These are phyloP conservation scores for Trametes maxima DNA, from an alignment of 768 basidiomycete species.

Conservation along the genomic window DNA sequence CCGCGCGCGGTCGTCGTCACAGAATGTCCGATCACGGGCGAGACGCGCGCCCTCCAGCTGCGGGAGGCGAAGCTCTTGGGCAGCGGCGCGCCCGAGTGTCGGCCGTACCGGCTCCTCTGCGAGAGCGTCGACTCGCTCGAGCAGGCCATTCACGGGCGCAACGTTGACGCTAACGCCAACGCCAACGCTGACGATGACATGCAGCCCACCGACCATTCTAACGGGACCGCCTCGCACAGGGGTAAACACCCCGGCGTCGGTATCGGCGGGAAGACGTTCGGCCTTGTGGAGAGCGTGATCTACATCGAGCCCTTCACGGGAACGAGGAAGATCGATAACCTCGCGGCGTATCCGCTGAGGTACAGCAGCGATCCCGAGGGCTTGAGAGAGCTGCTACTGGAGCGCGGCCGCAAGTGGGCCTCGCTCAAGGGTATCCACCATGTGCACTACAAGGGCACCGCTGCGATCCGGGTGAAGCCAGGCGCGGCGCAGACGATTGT, in stretches of 20 bases:
- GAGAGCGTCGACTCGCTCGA: slow-evolving; percentile 17
- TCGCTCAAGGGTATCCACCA: slow-evolving; percentile 51
- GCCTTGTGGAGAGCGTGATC: slow-evolving; percentile 31
- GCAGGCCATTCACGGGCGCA: slow-evolving; percentile 18
- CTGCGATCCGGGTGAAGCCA: slow-evolving; percentile 32
- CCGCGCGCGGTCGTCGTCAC: slow-evolving; percentile 54
- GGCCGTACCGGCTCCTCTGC: slow-evolving; percentile 6
- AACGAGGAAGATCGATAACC: slow-evolving; percentile 48
- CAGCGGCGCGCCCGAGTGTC: not conserved
- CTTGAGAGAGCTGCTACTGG: slow-evolving; percentile 41
- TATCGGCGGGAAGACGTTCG: slow-evolving; percentile 34
- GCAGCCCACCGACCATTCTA: not conserved
- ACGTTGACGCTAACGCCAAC: not conserved
- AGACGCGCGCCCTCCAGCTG: slow-evolving; percentile 54
- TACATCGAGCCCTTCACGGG: slow-evolving; percentile 44
- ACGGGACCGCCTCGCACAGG: not conserved
- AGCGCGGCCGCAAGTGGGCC: slow-evolving; percentile 60
- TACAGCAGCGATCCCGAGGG: slow-evolving; percentile 47
- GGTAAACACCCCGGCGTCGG: slow-evolving; percentile 11
- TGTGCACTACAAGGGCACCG: slow-evolving; percentile 44
- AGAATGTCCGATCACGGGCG: slow-evolving; percentile 55
- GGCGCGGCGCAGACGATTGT: slow-evolving; percentile 31
- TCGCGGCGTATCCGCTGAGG: slow-evolving; percentile 55
- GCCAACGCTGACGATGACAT: not conserved
- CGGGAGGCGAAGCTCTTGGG: slow-evolving; percentile 27